Conservation (phyloP, 2,329 filamentous ascomycete species). For the Blumeriella jaapii region DNA sequence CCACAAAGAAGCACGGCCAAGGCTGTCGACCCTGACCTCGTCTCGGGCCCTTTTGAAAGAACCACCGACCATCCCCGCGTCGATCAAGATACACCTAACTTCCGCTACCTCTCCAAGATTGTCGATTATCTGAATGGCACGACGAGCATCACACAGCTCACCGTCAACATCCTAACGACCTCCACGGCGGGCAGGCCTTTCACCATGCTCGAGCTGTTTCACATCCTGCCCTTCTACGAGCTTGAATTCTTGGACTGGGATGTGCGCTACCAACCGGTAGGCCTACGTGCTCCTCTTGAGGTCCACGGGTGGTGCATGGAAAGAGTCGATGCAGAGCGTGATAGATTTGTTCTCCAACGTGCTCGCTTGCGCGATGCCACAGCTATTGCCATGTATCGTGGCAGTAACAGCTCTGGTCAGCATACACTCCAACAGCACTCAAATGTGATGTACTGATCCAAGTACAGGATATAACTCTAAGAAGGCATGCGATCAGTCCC, state of each 20-base stretch:
- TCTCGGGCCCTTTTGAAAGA: too few relatives aligned
- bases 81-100: slow-evolving; percentile 2
- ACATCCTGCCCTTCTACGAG: slow-evolving; percentile 22
- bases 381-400: too few relatives aligned
- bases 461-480: too few relatives aligned
- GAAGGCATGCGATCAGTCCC: too few relatives aligned
- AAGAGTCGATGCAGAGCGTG: slow-evolving; percentile 5
- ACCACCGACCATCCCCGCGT: too few relatives aligned
- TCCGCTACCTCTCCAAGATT: slow-evolving; percentile 2
- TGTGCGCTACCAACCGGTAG: slow-evolving; percentile 13
- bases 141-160: slow-evolving; percentile 1
- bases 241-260: slow-evolving; percentile 17
- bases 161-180: slow-evolving; percentile 1
- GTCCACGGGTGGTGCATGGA: slow-evolving; percentile 5
- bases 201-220: slow-evolving; percentile 11
- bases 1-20: too few relatives aligned
- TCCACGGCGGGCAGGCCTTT: slow-evolving; percentile 4
- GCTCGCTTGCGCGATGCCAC: too few relatives aligned
- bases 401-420: too few relatives aligned
- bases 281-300: slow-evolving; percentile 6
- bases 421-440: too few relatives aligned
- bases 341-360: slow-evolving; percentile 5
- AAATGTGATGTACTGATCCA: too few relatives aligned
- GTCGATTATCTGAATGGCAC: slow-evolving; percentile 3
- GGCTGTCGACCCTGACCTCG: neutral